Conservation (phyloP, 257 asterid genomes). For the Scutellaria minor region DNA sequence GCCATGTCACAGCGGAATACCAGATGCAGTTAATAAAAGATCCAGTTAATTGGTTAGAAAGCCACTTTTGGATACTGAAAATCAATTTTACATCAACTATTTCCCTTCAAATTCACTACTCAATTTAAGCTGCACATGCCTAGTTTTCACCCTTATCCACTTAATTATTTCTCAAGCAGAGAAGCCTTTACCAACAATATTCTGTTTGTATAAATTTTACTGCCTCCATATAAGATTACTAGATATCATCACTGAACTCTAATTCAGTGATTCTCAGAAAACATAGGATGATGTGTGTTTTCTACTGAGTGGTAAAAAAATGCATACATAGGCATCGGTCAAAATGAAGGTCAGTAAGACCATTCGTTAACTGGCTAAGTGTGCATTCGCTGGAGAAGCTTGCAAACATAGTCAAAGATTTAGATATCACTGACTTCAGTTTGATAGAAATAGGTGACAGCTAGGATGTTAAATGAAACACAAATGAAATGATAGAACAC, state of each 20-base stretch:
- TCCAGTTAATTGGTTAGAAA: conserved; percentile 10
- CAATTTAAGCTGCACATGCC: conserved; percentile 14
- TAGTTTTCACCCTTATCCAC: neutral
- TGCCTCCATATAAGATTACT: neutral
- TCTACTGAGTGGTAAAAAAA: conserved; percentile 5
- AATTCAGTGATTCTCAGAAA: neutral
- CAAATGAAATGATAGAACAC: conserved; percentile 7
- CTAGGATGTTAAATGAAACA: neutral
- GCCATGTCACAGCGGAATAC: too few relatives aligned
- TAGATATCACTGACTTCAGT: neutral
- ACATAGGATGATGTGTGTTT: neutral
- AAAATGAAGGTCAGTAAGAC: neutral
- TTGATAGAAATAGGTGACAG: conserved; percentile 11
- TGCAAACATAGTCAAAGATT: neutral
- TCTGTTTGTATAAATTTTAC: conserved; percentile 1
- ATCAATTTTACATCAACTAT: neutral
- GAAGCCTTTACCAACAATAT: conserved; percentile 5
- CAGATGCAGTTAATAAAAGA: too few relatives aligned
- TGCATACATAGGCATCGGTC: neutral
- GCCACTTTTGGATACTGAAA: conserved; percentile 11
- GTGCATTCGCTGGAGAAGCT: neutral
- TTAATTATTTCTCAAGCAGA: conserved; percentile 19
- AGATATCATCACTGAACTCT: conserved; percentile 15
- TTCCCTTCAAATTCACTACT: neutral
- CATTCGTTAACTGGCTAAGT: neutral